phyloP scores from a whole-genome alignment of 2,329 filamentous ascomycete species.

The Fusarium nematophilum region DNA sequence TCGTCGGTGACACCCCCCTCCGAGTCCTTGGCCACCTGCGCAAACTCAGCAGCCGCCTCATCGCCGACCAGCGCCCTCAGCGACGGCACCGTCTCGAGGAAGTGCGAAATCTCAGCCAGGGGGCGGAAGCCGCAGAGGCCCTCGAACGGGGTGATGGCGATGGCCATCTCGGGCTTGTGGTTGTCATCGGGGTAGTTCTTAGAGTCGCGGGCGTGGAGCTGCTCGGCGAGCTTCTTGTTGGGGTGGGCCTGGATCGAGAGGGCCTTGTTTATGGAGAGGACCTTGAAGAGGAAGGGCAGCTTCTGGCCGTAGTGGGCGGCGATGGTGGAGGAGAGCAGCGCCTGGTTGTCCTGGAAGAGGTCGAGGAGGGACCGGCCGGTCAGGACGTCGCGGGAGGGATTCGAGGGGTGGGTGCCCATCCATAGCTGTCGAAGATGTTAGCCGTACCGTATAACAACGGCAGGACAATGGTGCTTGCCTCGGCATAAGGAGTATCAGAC shows the following conservation, averaged over 20 bases:
- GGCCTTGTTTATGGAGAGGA: slow-evolving; percentile 94
- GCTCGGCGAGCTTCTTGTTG: slow-evolving; percentile 90
- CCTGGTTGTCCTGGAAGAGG: slow-evolving; percentile 86
- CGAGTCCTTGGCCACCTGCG: slow-evolving; percentile 58
- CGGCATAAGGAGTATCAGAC: slow-evolving; percentile 91
- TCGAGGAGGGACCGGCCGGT: slow-evolving; percentile 90
- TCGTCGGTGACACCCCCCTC: slow-evolving; percentile 56
- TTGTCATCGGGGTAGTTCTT: slow-evolving; percentile 99
- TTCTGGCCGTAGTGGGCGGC: slow-evolving; percentile 80
- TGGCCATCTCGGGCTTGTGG: slow-evolving; percentile 99
- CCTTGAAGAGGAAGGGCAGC: slow-evolving; percentile 97
- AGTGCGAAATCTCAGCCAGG: slow-evolving; percentile 85
- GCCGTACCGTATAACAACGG: not conserved
- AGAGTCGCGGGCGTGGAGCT: slow-evolving; percentile 85
- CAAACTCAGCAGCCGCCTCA: slow-evolving; percentile 67
- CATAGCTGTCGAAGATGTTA: slow-evolving; percentile 73
- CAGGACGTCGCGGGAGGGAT: slow-evolving; percentile 88
- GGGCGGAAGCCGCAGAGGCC: slow-evolving; percentile 96
- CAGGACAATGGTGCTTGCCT: slow-evolving; percentile 64
- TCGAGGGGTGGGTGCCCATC: slow-evolving; percentile 98
- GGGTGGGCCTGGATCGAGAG: slow-evolving; percentile 97
- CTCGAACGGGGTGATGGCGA: slow-evolving; percentile 95
- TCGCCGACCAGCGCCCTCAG: slow-evolving; percentile 76
- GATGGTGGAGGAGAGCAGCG: slow-evolving; percentile 80
- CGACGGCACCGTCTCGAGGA: slow-evolving; percentile 70